A percentile compares a stretch with the other conserved stretches of the same genome.
These are phyloP conservation scores for Colletotrichum godetiae DNA, from an alignment of 2,329 filamentous ascomycete species.

Conservation along the genomic window DNA sequence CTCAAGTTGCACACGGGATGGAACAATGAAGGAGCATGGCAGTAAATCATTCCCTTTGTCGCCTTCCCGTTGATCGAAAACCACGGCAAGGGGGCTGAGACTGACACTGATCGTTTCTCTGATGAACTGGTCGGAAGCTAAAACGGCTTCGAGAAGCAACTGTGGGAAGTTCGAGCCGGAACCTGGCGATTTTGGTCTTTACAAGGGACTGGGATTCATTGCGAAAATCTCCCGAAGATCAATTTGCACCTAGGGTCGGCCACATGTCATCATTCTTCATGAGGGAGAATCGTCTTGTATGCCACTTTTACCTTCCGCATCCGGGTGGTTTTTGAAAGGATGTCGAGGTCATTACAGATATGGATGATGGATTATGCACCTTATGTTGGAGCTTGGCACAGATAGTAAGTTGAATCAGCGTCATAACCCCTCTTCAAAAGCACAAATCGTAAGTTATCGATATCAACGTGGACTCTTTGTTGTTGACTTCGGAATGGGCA, in stretches of 20 bases:
- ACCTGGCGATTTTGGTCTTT: not conserved
- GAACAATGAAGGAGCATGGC: not conserved
- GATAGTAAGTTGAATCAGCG: not conserved
- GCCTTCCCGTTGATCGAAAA: not conserved
- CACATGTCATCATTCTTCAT: not conserved
- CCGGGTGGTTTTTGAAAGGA: not conserved
- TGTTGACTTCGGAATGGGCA: not conserved
- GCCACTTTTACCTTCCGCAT: no score
- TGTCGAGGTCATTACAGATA: not conserved
- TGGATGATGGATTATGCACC: not conserved
- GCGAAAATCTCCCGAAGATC: not conserved
- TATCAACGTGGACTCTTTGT: not conserved
- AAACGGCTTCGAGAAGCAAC: not conserved
- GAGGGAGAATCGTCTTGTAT: no score
- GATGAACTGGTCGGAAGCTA: not conserved
- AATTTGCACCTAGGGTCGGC: not conserved
- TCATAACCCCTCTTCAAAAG: not conserved
- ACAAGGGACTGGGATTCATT: not conserved
- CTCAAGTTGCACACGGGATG: not conserved
- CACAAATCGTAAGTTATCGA: constrained; percentile 24
- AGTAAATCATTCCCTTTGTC: not conserved
- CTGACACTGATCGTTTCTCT: constrained; percentile 1
- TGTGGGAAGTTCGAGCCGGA: constrained; percentile 7
- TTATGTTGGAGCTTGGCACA: no score
- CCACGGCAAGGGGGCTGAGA: not conserved